phyloP scores from a whole-genome alignment of 2,329 filamentous ascomycete species.

The Tolypocladium endophyticum region DNA sequence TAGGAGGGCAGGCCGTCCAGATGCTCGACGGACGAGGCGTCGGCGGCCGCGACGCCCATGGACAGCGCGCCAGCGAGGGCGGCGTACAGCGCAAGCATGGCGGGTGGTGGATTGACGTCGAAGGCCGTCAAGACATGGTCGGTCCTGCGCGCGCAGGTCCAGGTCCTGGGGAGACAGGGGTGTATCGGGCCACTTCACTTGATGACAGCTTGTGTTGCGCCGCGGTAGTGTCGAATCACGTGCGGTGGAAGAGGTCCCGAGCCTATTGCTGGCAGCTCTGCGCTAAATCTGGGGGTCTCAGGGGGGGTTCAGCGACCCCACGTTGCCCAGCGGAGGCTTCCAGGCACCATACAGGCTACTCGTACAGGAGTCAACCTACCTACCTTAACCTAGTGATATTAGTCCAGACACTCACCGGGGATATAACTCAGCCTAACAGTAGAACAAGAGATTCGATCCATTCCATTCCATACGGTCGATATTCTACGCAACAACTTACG shows the following conservation, averaged over 20 bases:
- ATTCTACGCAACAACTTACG: neutral
- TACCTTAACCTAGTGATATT: no score
- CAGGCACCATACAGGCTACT: no score
- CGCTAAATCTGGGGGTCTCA: neutral
- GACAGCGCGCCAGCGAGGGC: slow-evolving; percentile 13
- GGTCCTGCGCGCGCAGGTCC: neutral
- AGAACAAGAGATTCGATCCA: no score
- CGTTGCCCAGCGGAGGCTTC: neutral
- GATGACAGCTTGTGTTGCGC: neutral
- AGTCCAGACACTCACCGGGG: no score
- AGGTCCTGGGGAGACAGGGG: neutral
- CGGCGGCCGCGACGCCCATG: slow-evolving; percentile 16
- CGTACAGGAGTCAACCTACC: no score
- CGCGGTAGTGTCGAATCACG: neutral
- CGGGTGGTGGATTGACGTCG: neutral
- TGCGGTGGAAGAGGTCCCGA: neutral
- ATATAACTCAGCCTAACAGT: no score
- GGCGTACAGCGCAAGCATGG: neutral
- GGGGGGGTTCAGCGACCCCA: neutral
- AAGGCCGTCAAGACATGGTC: neutral
- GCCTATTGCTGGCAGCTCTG: neutral
- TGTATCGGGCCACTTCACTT: neutral
- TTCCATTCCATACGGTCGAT: no score
- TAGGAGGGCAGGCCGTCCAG: slow-evolving; percentile 44
- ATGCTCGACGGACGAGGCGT: slow-evolving; percentile 13